Evolutionary conservation across 805 yeast genomes (phyloP).

Genomic region (Teunomyces cretensis): DNA sequence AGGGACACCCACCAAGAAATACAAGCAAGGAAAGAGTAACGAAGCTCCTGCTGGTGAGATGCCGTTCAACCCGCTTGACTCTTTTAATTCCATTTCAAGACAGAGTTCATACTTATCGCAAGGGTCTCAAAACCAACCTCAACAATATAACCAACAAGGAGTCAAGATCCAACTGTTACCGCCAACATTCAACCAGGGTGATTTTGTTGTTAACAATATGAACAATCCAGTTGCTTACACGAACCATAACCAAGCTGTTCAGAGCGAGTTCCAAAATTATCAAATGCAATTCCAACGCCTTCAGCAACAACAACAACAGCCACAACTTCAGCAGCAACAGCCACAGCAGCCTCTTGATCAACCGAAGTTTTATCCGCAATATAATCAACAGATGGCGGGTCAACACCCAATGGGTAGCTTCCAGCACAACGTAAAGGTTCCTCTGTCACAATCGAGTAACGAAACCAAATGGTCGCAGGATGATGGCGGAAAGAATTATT

Average conservation of each 20-base stretch:
- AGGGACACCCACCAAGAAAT: constrained; percentile 53
- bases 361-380: constrained; percentile 8
- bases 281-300: constrained; percentile 24
- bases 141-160: constrained; percentile 65
- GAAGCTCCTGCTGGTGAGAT: constrained; percentile 11
- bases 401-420: constrained; percentile 8
- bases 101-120: constrained; percentile 10
- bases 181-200: constrained; percentile 22
- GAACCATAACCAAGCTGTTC: constrained; percentile 16
- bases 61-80: constrained; percentile 18
- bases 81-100: constrained; percentile 13
- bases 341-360: constrained; percentile 12
- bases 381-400: constrained; percentile 2
- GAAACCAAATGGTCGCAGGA: constrained; percentile 49
- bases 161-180: constrained; percentile 52
- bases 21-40: constrained; percentile 1
- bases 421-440: constrained; percentile 3
- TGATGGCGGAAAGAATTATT: constrained; percentile 18
- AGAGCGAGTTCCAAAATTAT: constrained; percentile 20
- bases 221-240: constrained; percentile 7
- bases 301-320: constrained; percentile 26
- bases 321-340: constrained; percentile 16
- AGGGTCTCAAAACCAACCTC: constrained; percentile 30
- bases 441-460: constrained; percentile 35
- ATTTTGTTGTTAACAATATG: constrained; percentile 14